Evolutionary conservation across 148 eudicot genomes (phyloP).

Genomic region (Amaranthus hypochondriacus): DNA sequence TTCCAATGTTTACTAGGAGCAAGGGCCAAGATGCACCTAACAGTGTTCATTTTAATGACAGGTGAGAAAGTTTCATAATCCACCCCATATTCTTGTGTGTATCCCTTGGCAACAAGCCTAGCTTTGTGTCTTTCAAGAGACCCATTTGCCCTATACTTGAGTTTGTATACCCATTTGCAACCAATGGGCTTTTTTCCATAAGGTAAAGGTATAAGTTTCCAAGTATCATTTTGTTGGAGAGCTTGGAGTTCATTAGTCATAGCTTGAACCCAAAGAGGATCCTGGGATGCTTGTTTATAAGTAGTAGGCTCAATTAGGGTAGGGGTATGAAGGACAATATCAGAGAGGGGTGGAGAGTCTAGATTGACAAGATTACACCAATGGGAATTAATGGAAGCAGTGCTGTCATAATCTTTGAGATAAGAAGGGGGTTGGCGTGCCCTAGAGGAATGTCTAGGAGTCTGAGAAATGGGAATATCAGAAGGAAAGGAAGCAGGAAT

Average conservation of each 20-base stretch:
- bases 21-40: not conserved
- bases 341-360: no score
- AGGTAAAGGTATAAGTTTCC: not conserved
- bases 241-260: not conserved
- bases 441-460: no score
- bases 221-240: not conserved
- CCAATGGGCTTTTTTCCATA: not conserved
- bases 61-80: slow-evolving; percentile 16
- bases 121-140: no score
- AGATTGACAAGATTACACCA: no score
- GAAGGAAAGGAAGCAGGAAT: no score
- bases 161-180: slow-evolving; percentile 14
- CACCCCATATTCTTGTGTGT: not conserved
- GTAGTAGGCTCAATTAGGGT: not conserved
- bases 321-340: no score
- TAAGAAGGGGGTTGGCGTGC: no score
- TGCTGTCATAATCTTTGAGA: no score
- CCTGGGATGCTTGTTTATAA: not conserved
- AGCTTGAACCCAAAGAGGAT: not conserved
- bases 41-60: slow-evolving; percentile 6
- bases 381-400: no score
- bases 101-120: no score
- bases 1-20: not conserved
- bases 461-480: no score
- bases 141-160: slow-evolving; percentile 11